Base-by-base conservation (phyloP, 371 early-diverging fungal genomes). In the Basidiobolus meristosporus region DNA sequence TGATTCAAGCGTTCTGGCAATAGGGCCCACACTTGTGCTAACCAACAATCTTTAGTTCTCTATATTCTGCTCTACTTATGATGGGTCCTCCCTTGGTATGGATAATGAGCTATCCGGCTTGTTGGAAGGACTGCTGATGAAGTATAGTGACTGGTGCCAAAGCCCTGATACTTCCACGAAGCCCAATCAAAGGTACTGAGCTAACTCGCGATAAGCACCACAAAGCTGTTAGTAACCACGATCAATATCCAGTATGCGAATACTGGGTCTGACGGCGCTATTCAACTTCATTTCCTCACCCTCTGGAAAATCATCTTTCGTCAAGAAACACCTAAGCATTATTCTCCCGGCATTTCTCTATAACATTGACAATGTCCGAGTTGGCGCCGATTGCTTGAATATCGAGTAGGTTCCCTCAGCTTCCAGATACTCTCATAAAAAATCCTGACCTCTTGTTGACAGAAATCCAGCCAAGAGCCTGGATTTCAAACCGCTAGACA, bases 11-110 rank as follows among this genome's bases (percentile, higher is more conserved):
- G n/a, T n/a, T n/a, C n/a, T n/a, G n/a, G n/a, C n/a, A n/a, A n/a
- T n/a, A n/a, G n/a, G n/a, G n/a, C n/a, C n/a, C n/a, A n/a, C n/a
- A n/a, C n/a, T n/a, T n/a, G n/a, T n/a, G n/a, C n/a, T n/a, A n/a
- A n/a, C n/a, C n/a, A n/a, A n/a, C n/a, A n/a, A 3, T 26, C 9
- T 26, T 23, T 52, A 82, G 76, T 82, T 83, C 49, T 62, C 74
- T 1, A 45, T 59, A 16, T 83, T 82, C 48, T 73, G 73, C 44
- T 39, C 47, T 12, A 62, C 71, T 39, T 63, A 75, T 44, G 70
- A 73, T 44, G 81, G 83, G 2, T 65, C 77, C 2, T 73, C 68
- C 4, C 51, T 73, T 1, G 68, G 68, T 16, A 64, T 78, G 5
- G 81, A 82, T 50, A 42, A 53, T 10, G 81, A 79, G 38, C 69